These are phyloP conservation scores for Glomus cerebriforme DNA, from an alignment of 192 early-diverging fungal genomes.

Conservation along the genomic window DNA sequence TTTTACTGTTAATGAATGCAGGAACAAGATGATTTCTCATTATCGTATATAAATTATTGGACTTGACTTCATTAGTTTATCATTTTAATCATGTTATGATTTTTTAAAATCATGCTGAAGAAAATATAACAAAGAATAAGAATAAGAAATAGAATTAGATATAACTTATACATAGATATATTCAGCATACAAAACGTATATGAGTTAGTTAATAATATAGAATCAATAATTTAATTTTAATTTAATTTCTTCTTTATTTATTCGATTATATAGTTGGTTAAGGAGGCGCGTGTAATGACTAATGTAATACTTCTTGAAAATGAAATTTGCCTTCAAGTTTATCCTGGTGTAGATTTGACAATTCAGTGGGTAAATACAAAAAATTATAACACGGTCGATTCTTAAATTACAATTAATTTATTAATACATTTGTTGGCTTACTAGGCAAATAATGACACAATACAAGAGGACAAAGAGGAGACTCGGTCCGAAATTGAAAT, in stretches of 20 bases:
- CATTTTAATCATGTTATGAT: too few species aligned
- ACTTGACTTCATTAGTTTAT: too few species aligned
- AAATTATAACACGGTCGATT: too few species aligned
- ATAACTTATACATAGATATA: too few species aligned
- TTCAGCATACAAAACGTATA: too few species aligned
- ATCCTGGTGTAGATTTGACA: conserved; percentile 28
- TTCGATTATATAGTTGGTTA: not conserved
- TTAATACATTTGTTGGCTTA: not conserved
- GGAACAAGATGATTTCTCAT: not conserved
- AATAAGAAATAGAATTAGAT: too few species aligned
- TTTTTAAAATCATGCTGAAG: too few species aligned
- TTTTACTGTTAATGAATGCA: not conserved
- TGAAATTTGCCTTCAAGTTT: conserved; percentile 24
- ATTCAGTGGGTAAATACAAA: conserved; percentile 26
- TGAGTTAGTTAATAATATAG: too few species aligned
- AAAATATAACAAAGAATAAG: too few species aligned
- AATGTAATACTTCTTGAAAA: conserved; percentile 28
- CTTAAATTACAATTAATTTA: too few species aligned
- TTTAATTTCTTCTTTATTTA: not conserved
- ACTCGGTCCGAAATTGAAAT: too few species aligned
- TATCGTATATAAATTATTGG: too few species aligned
- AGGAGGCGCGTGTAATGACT: conserved; percentile 6
- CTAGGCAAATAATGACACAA: conserved; percentile 14
- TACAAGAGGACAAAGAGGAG: not conserved
- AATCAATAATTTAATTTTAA: not conserved